Base-by-base conservation (phyloP, 2,329 filamentous ascomycete species). In the Fusarium devonianum region DNA sequence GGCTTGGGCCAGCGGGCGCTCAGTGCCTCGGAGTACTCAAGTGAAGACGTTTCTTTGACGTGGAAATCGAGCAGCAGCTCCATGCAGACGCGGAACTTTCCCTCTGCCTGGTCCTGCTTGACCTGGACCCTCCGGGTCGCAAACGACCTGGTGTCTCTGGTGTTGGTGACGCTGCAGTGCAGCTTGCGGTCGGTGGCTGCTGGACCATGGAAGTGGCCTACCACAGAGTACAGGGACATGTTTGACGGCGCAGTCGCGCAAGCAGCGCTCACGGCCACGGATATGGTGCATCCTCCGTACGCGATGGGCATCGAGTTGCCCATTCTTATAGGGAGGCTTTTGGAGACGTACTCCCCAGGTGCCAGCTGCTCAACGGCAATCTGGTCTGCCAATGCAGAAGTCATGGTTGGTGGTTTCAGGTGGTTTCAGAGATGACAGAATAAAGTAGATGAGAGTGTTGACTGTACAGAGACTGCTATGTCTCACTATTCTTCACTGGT, bases 11-110 rank as follows among this genome's bases (percentile, higher is more conserved):
- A 79, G 0, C 16, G 16, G 1, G 53, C 58, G 1, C 35, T 49
- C 0, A 75, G 76, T 1, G 69, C 53, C 2, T 67, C 68, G 1
- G 73, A 74, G 49, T 75, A 81, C 0, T 62, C 56, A 9, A 79
- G 37, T 2, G 72, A 17, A 0, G 66, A 67, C 2, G 66, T 53
- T 52, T 80, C 78, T 5, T 60, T 55, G 4, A 69, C 57, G 19
- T 80, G 77, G 44, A 81, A 81, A 44, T 81, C 78, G 0, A 72
- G 73, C 1, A 76, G 56, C 1, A 78, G 59, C 39, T 78, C 71
- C 21, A 80, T 53, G 39, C 75, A 78, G 0, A 66, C 44, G 18
- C 78, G 71, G 5, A 64, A 47, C 3, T 60, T 49, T 8, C 72
- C 73, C 37, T 73, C 65, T 0, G 71, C 60, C 13, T 69, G 69